A percentile compares a stretch with the other conserved stretches of the same genome.
Conservation (phyloP, 2,329 filamentous ascomycete genomes). For the Trichoderma polysporum region DNA sequence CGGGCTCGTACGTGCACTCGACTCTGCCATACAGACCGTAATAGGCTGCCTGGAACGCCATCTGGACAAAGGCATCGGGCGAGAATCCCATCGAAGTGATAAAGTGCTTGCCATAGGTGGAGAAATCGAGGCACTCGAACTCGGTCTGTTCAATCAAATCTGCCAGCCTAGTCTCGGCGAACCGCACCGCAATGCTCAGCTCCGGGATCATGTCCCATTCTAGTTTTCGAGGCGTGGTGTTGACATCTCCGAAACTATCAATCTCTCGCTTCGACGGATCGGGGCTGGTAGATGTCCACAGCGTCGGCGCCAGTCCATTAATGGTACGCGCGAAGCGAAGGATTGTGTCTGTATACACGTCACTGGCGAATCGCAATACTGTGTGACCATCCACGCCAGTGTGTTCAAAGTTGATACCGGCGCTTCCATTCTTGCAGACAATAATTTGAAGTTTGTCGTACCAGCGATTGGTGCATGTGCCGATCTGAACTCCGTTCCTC, state of each 20-base stretch:
- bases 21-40: conserved; percentile 93
- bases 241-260: conserved; percentile 87
- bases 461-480: conserved; percentile 97
- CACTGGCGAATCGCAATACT: conserved; percentile 91
- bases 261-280: conserved; percentile 92
- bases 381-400: conserved; percentile 98
- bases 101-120: conserved; percentile 91
- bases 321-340: conserved; percentile 92
- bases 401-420: conserved; percentile 98
- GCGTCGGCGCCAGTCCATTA: conserved; percentile 85
- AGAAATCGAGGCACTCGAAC: conserved; percentile 88
- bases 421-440: conserved; percentile 97
- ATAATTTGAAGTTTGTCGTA: conserved; percentile 99
- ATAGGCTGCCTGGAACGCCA: conserved; percentile 98
- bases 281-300: conserved; percentile 89
- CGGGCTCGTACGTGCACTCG: conserved; percentile 95
- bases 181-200: conserved; percentile 84
- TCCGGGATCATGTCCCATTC: conserved; percentile 98
- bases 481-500: conserved; percentile 90
- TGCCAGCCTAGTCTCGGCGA: conserved; percentile 90
- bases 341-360: conserved; percentile 97
- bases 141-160: conserved; percentile 97
- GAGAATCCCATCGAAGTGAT: conserved; percentile 97
- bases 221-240: conserved; percentile 89
- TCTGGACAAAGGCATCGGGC: conserved; percentile 95